Evolutionary conservation across 345 rosid genomes (phyloP).

Genomic region (Eucalyptus curtisii): DNA sequence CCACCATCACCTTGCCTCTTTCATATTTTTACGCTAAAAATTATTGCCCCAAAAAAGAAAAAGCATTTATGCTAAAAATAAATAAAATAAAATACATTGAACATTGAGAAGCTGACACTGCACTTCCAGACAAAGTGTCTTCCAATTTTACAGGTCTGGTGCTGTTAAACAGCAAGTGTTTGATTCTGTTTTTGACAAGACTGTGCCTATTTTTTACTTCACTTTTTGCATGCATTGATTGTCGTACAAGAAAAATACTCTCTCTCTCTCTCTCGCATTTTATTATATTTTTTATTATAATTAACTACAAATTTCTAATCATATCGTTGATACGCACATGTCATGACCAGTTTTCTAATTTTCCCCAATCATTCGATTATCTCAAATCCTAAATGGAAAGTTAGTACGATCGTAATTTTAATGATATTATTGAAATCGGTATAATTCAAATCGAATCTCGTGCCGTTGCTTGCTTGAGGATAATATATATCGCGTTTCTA

Average conservation of each 20-base stretch:
- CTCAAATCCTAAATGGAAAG: not conserved
- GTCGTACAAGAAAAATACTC: not conserved
- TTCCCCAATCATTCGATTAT: not conserved
- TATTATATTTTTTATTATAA: not conserved
- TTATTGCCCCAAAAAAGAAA: not conserved
- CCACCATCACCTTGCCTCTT: not conserved
- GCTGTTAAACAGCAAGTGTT: not conserved
- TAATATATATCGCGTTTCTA: not conserved
- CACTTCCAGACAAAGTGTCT: not conserved
- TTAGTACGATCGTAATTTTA: not conserved
- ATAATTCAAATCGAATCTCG: not conserved
- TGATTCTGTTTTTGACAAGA: not conserved
- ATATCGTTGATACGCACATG: not conserved
- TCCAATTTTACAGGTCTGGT: not conserved
- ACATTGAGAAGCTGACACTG: not conserved
- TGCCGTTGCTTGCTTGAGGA: fast-evolving
- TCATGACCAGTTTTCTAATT: not conserved
- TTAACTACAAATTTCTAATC: not conserved
- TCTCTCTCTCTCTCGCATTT: not conserved
- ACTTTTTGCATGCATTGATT: not conserved
- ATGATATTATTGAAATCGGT: not conserved
- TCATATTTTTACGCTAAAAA: not conserved
- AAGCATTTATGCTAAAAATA: not conserved
- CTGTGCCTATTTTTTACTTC: not conserved
- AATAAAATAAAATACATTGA: not conserved